Evolutionary conservation across 2,329 filamentous ascomycete genomes (phyloP), one percentile per base, ranked within the genome.

Genomic region (Colletotrichum ledebouriae): DNA sequence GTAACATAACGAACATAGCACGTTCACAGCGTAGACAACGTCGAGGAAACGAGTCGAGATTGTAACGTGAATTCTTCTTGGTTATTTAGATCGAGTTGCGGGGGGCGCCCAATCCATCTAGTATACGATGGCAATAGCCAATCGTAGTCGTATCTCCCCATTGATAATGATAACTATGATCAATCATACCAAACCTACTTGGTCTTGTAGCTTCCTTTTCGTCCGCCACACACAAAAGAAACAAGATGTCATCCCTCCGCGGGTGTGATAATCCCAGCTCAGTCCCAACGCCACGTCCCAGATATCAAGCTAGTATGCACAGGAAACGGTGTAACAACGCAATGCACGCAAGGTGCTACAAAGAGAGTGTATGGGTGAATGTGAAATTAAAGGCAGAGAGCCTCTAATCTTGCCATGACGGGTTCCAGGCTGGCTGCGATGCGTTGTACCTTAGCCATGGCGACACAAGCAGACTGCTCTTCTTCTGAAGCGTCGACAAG

Each of bases 401-500:
- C 52, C 63, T 82, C 78, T 67, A 84, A 71, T 71, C 79, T 76
- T 41, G 78, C 73, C 29, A 77, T 71, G 11, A 80, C 76, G 4
- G 75, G 72, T 49, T 81, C 76, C 3, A 84, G 70, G 56, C 75
- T 78, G 12, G 77, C 80, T 25, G 82, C 81, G 66, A 88, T 81
- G 71, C 82, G 82, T 74, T 85, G 82, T 56, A 88, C 81, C 33
- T 84, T 82, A 56, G 80, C 82, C 77, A 86, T 81, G 44, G 84
- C 81, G 20, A 84, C 71, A 9, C 76, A 76, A 33, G 84, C 82
- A 29, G 77, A 73, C 9, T 76, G 76, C 58, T 85, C 84, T 60
- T 86, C 84, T 67, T 86, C 81, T 1, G 83, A 81, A 29, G 82
- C 83, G 63, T 92, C 86, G 34, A 92, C 81, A n/a, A 94, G 84